Conservation (phyloP, 2,329 filamentous ascomycete species). For the Botrytis fabae region DNA sequence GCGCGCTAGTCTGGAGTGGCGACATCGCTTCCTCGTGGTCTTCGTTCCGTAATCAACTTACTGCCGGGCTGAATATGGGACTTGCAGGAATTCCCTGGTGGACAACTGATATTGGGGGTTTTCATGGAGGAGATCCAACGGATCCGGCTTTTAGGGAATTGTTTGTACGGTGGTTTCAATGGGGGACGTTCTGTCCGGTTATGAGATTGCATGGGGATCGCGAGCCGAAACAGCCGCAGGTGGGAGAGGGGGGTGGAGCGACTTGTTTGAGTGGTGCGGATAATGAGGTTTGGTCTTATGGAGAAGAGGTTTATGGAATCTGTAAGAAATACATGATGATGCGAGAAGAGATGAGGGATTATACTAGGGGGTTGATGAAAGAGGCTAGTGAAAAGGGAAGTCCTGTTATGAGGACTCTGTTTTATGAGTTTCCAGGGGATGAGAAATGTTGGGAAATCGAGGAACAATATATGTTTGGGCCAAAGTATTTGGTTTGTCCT, state of each 20-base stretch:
- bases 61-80: slow-evolving; percentile 66
- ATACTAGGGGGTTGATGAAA: slow-evolving; percentile 58
- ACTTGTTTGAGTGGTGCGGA: slow-evolving; percentile 46
- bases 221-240: slow-evolving; percentile 55
- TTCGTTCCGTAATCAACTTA: slow-evolving; percentile 59
- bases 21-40: slow-evolving; percentile 66
- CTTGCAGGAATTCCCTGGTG: slow-evolving; percentile 65
- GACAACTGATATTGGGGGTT: slow-evolving; percentile 71
- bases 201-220: slow-evolving; percentile 67
- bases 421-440: slow-evolving; percentile 64
- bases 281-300: slow-evolving; percentile 69
- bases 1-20: slow-evolving; percentile 65
- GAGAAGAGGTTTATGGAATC: slow-evolving; percentile 59
- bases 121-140: slow-evolving; percentile 62
- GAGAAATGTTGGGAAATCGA: slow-evolving; percentile 55
- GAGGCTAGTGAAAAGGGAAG: slow-evolving; percentile 60
- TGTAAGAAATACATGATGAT: slow-evolving; percentile 59
- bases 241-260: slow-evolving; percentile 29
- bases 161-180: slow-evolving; percentile 69
- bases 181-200: slow-evolving; percentile 66
- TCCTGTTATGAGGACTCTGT: slow-evolving; percentile 62
- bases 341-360: slow-evolving; percentile 58
- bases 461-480: slow-evolving; percentile 64
- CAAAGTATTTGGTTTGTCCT: slow-evolving; percentile 58
- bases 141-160: slow-evolving; percentile 60